Percentiles rank a stretch among this genome's conserved stretches.
Evolutionary conservation across 2,329 filamentous ascomycete species (phyloP).

Genomic region (Reticulascus tulasneorum): DNA sequence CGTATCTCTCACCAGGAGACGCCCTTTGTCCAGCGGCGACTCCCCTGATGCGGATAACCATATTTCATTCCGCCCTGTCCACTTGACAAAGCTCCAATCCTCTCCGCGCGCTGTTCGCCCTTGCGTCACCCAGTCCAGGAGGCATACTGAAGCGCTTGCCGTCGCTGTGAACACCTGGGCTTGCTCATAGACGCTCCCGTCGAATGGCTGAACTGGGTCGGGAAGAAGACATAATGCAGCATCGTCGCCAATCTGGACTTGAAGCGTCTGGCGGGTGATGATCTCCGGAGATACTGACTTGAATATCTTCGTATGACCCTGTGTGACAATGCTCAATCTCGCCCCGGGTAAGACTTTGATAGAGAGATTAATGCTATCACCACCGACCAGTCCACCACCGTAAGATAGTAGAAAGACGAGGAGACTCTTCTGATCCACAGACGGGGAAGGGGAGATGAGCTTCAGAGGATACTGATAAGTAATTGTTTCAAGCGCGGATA

Average conservation of each 20-base stretch:
- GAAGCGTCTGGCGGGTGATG: slow-evolving; percentile 55
- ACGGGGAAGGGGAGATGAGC: slow-evolving; percentile 74
- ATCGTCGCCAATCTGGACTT: slow-evolving; percentile 43
- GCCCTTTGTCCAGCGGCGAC: slow-evolving; percentile 32
- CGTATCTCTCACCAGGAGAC: slow-evolving; percentile 80
- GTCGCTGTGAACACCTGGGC: slow-evolving; percentile 69
- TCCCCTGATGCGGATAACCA: slow-evolving; percentile 50
- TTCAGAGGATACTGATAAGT: slow-evolving; percentile 95
- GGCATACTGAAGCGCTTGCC: slow-evolving; percentile 61
- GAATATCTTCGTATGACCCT: slow-evolving; percentile 94
- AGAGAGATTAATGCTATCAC: slow-evolving; percentile 73
- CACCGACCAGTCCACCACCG: slow-evolving; percentile 86
- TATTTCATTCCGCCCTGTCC: slow-evolving; percentile 86
- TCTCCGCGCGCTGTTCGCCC: slow-evolving; percentile 83
- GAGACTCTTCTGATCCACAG: slow-evolving; percentile 61
- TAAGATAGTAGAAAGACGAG: slow-evolving; percentile 91
- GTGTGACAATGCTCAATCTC: slow-evolving; percentile 63
- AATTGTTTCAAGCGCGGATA: slow-evolving; percentile 68
- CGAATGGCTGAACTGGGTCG: slow-evolving; percentile 91
- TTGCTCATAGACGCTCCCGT: slow-evolving; percentile 78
- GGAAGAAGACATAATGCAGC: slow-evolving; percentile 68
- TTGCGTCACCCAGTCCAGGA: slow-evolving; percentile 92
- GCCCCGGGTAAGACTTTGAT: slow-evolving; percentile 62
- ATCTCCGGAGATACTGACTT: slow-evolving; percentile 61
- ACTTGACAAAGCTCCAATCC: slow-evolving; percentile 77